Evolutionary conservation across 768 basidiomycete species (phyloP), one percentile per base, ranked within the genome.

Genomic region (Exidia glandulosa): DNA sequence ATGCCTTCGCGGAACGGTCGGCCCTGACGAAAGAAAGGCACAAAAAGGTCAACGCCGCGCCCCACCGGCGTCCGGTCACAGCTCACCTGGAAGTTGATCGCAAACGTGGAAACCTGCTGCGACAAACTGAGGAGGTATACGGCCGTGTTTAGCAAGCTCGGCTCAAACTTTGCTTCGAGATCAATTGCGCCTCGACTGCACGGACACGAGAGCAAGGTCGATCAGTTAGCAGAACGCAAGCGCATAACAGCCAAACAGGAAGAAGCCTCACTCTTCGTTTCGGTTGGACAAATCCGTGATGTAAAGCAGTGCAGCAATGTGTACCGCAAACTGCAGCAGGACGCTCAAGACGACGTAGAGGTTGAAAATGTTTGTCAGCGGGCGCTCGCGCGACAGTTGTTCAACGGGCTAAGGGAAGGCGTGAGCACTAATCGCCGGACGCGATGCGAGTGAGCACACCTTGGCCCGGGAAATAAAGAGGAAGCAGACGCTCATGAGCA

Each of bases 1-100:
- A 99, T 97, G 36, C 93, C 93, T 73, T 99, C 96, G 33, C 96
- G 86, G 86, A 98, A 99, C 0, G 96, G 96, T 34, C 96, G 88
- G 9, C 96, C 96, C 81, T 90, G 68, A 54, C 37, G 47, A 10
- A 16, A 27, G 4, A 30, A 32, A 52, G 31, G 32, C 10, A 56
- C n/a, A n/a, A n/a, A n/a, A n/a, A n/a, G n/a, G n/a, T n/a, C n/a
- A n/a, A n/a, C n/a, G n/a, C n/a, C 10, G 34, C 41, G 19, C 23
- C 3, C 57, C 12, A 45, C 6, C 34, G 25, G 25, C 6, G 57
- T 48, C n/a, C n/a, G n/a, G n/a, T n/a, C n/a, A 41, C 10, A 16
- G 64, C 71, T 32, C 65, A 84, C 86, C 77, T 94, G 92, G 81
- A 94, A 99, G 76, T 99, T 99, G 76, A 98, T 93, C 3, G 94